These are phyloP conservation scores for Letharia columbiana DNA, from an alignment of 495 filamentous ascomycete genomes.

Conservation along the genomic window DNA sequence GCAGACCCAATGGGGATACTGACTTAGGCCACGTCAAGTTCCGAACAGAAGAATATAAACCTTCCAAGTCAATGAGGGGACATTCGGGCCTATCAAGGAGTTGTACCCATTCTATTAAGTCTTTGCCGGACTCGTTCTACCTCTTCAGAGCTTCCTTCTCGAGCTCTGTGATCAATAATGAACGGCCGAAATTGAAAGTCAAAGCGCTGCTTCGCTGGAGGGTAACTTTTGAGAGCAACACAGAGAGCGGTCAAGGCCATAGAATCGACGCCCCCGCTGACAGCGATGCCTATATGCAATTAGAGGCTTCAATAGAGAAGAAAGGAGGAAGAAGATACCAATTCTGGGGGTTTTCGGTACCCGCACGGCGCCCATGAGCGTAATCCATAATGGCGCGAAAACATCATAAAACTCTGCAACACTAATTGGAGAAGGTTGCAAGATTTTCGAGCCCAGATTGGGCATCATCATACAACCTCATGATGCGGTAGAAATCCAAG, in stretches of 20 bases:
- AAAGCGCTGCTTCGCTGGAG: slow-evolving; percentile 22
- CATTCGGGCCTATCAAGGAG: background rate
- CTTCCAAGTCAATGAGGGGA: slow-evolving; percentile 29
- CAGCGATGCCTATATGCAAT: slow-evolving; percentile 56
- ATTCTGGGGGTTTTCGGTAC: background rate
- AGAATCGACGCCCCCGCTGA: slow-evolving; percentile 92
- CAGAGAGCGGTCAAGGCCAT: slow-evolving; percentile 87
- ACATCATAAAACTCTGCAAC: slow-evolving; percentile 5
- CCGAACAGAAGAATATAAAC: slow-evolving; percentile 44
- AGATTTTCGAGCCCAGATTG: background rate
- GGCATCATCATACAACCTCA: background rate
- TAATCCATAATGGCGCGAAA: background rate
- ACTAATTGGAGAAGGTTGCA: background rate
- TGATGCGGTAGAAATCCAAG: background rate
- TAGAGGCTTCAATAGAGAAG: slow-evolving; percentile 1
- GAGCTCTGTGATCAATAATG: slow-evolving; percentile 71
- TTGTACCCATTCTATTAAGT: slow-evolving; percentile 38
- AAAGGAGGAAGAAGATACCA: background rate
- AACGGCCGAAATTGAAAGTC: slow-evolving; percentile 48
- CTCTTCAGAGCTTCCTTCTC: slow-evolving; percentile 60
- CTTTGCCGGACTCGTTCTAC: slow-evolving; percentile 50
- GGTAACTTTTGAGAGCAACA: slow-evolving; percentile 33
- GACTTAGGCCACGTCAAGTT: slow-evolving; percentile 40
- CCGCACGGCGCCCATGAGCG: too few relatives aligned
- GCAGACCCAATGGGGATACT: slow-evolving; percentile 36